Percentiles rank a stretch among this genome's conserved stretches.
These are phyloP conservation scores for Calonectria fujianensis DNA, from an alignment of 2,329 filamentous ascomycete genomes.

Conservation along the genomic window DNA sequence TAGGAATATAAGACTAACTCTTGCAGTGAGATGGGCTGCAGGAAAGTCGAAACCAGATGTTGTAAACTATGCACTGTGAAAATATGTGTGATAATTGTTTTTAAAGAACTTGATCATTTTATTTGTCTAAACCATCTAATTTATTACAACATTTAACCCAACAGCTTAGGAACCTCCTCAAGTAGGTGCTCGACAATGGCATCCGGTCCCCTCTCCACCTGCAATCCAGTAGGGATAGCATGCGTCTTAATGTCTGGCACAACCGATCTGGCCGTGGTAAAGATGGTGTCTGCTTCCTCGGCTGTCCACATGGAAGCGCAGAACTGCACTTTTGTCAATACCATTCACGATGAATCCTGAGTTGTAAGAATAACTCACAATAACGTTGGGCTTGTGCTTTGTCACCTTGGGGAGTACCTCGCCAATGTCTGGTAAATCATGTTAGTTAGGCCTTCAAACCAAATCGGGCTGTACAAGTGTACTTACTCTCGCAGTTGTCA, in stretches of 20 bases:
- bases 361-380: slow-evolving; percentile 47
- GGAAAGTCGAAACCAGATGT: not conserved
- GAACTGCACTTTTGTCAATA: slow-evolving; percentile 64
- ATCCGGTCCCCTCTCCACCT: slow-evolving; percentile 72
- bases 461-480: too few relatives aligned
- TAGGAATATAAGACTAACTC: too few relatives aligned
- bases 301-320: slow-evolving; percentile 74
- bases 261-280: slow-evolving; percentile 64
- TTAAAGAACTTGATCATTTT: not conserved
- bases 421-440: slow-evolving; percentile 66
- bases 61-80: not conserved
- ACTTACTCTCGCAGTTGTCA: slow-evolving; percentile 76
- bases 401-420: slow-evolving; percentile 73
- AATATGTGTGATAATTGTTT: not conserved
- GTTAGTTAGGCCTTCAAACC: not conserved
- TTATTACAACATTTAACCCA: slow-evolving; percentile 7
- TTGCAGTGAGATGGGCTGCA: not conserved
- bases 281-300: slow-evolving; percentile 68
- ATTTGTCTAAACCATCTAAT: not conserved
- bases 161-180: slow-evolving; percentile 61
- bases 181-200: slow-evolving; percentile 72
- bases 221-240: slow-evolving; percentile 72
- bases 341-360: not conserved
- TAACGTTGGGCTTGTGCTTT: slow-evolving; percentile 55
- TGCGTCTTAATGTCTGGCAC: slow-evolving; percentile 70